These are phyloP conservation scores for Acanthamoeba royreba DNA, from an alignment of 208 protist genomes.

Conservation along the genomic window DNA sequence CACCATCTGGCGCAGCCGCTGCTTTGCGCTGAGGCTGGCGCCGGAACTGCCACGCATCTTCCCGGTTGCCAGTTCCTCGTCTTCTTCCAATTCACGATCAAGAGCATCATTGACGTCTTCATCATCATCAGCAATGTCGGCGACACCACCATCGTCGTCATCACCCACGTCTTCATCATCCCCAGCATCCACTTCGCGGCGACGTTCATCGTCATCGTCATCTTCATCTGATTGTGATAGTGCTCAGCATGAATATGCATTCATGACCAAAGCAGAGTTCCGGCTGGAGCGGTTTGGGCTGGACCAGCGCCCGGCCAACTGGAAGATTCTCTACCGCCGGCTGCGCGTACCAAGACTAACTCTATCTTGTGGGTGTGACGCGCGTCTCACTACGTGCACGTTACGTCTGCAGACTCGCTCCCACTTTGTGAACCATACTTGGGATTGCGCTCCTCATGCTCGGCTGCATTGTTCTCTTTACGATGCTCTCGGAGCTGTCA, in stretches of 20 bases:
- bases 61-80: no score
- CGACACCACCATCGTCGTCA: neutral
- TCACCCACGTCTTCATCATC: neutral
- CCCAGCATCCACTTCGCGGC: neutral
- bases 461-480: neutral
- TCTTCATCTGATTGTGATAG: no score
- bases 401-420: neutral
- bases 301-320: neutral
- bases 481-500: neutral
- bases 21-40: no score
- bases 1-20: no score
- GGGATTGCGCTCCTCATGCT: neutral
- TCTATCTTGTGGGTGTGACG: neutral
- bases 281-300: neutral
- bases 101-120: neutral
- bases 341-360: neutral
- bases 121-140: neutral
- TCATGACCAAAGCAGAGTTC: neutral
- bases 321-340: neutral
- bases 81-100: neutral
- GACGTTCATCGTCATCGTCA: no score
- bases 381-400: neutral
- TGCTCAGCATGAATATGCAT: no score
- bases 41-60: no score
- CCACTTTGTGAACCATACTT: neutral